These are phyloP conservation scores for Guyanaporus albipodus DNA, from an alignment of 768 basidiomycete genomes.

Conservation along the genomic window DNA sequence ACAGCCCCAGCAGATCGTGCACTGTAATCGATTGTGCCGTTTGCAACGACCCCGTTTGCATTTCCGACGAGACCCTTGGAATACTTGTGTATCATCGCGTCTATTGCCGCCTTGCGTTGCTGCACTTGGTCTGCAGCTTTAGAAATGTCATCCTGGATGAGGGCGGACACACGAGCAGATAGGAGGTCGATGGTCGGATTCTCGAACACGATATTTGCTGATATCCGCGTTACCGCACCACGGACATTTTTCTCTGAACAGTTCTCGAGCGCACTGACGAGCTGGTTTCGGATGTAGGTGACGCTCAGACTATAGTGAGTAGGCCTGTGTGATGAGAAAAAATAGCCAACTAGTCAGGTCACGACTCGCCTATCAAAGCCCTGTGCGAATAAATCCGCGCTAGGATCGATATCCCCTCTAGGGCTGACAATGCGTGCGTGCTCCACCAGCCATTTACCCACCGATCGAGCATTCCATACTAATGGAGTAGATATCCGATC, in stretches of 20 bases:
- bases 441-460: slow-evolving; percentile 13
- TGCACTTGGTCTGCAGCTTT: background rate
- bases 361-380: slow-evolving; percentile 32
- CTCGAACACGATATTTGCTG: slow-evolving; percentile 32
- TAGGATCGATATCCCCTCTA: background rate
- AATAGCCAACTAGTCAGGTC: background rate
- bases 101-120: slow-evolving; percentile 5
- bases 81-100: slow-evolving; percentile 40
- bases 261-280: slow-evolving; percentile 13
- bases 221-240: slow-evolving; percentile 15
- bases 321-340: background rate
- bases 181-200: slow-evolving; percentile 31
- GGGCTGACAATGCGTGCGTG: background rate
- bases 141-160: background rate
- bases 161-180: background rate
- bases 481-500: background rate
- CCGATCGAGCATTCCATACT: background rate
- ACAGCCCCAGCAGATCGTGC: background rate
- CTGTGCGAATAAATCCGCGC: slow-evolving; percentile 24
- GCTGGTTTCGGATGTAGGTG: slow-evolving; percentile 23
- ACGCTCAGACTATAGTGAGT: slow-evolving; percentile 18
- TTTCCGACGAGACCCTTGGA: slow-evolving; percentile 1
- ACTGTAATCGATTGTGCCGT: too few species aligned
- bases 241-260: background rate
- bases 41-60: background rate